Evolutionary conservation across 1,139 yeast species (phyloP).

Genomic region (Nakaseomyces bracarensis): DNA sequence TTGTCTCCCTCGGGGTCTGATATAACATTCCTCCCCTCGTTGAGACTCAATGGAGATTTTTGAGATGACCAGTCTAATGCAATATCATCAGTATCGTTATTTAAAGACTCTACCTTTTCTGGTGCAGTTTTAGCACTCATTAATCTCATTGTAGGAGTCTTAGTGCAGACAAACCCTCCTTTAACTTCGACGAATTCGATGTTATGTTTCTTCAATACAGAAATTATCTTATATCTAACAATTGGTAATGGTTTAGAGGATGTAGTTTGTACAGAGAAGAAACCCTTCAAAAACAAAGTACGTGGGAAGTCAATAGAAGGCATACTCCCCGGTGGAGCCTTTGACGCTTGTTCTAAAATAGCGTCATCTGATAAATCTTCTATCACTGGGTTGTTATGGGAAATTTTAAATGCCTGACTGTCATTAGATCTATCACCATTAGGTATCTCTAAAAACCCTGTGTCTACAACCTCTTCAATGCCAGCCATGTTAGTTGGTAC

Average conservation of each 20-base stretch:
- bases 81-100: neutral
- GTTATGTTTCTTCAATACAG: slow-evolving; percentile 63
- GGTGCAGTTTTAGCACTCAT: slow-evolving; percentile 1
- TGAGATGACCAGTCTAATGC: slow-evolving; percentile 1
- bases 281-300: slow-evolving; percentile 83
- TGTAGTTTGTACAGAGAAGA: slow-evolving; percentile 89
- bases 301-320: slow-evolving; percentile 89
- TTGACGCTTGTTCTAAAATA: slow-evolving; percentile 54
- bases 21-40: neutral
- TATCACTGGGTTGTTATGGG: slow-evolving; percentile 6
- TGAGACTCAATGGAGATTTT: slow-evolving; percentile 2
- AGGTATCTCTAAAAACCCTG: slow-evolving; percentile 54
- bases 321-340: slow-evolving; percentile 68
- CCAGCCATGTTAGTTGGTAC: slow-evolving; percentile 31
- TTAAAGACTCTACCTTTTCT: slow-evolving; percentile 2
- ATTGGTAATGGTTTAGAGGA: slow-evolving; percentile 86
- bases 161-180: slow-evolving; percentile 82
- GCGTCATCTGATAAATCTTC: slow-evolving; percentile 47
- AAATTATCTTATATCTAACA: slow-evolving; percentile 73
- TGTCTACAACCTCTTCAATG: slow-evolving; percentile 32
- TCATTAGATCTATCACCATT: slow-evolving; percentile 53
- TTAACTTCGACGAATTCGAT: slow-evolving; percentile 80
- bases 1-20: neutral
- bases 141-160: slow-evolving; percentile 22
- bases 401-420: slow-evolving; percentile 14